Base-by-base conservation (phyloP, 345 rosid genomes). In the Lepidium sativum region DNA sequence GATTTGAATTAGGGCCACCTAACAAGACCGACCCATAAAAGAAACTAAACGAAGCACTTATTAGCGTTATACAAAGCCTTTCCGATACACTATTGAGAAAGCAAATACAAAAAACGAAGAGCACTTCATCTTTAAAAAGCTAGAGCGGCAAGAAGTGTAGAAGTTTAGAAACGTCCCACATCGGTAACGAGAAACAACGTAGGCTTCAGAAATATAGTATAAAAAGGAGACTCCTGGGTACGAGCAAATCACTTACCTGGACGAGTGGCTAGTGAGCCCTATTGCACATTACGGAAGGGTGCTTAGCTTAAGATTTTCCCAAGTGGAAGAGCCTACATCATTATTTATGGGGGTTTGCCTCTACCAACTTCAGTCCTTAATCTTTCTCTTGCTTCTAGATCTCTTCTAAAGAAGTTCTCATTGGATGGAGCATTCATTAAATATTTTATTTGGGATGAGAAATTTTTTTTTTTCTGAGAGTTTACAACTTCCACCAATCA, bases 341-440 rank as follows among this genome's bases (percentile, higher is more conserved):
- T 79, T 73, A 79, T 81, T 84, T 81, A 81, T 80, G 70, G 81
- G 77, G 87, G 77, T 81, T 73, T 78, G 84, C 80, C 87, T 79
- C 79, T 13, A 48, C 74, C 70, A 71, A 10, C 1, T 8, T 13
- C 15, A 7, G 11, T 20, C 20, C 7, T 42, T 3, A 5, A 25
- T 4, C 6, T 25, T 25, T 25, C 6, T 23, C 6, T 6, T 8
- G 11, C 6, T 1, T 15, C 9, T 2, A 6, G 2, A 16, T 7
- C 6, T 42, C 47, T 39, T 7, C 4, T 12, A 14, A 9, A 7
- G 1, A 18, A 44, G 6, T 17, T 8, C 13, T 29, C 8, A 40
- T n/a, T n/a, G n/a, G n/a, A n/a, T n/a, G n/a, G n/a, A n/a, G n/a
- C n/a, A n/a, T n/a, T n/a, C n/a, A n/a, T n/a, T n/a, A n/a, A n/a